Percentiles rank a stretch among this genome's conserved stretches.
Conservation (phyloP, 1,284 basidiomycete genomes). For the Salmacisia buchloeana region DNA sequence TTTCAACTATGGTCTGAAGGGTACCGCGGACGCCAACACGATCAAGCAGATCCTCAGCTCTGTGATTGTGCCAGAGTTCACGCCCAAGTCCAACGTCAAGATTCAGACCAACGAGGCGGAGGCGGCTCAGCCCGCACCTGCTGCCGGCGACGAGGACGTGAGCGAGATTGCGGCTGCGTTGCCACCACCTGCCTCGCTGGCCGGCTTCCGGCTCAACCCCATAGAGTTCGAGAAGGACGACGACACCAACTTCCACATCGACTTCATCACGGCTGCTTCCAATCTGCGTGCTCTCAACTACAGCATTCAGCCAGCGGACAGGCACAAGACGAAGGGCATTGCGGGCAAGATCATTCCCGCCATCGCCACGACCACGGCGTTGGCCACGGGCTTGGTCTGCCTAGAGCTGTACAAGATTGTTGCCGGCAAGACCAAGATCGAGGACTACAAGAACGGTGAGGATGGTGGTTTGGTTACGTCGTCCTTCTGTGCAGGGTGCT, state of each 20-base stretch:
- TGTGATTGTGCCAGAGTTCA: conserved; percentile 88
- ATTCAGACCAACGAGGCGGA: conserved; percentile 95
- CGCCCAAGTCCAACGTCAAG: conserved; percentile 84
- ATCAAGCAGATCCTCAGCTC: conserved; percentile 80
- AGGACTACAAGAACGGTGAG: conserved; percentile 88
- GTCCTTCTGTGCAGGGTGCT: conserved; percentile 1
- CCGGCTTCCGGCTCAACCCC: conserved; percentile 86
- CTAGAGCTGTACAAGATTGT: conserved; percentile 93
- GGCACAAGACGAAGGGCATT: conserved; percentile 94
- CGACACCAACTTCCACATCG: conserved; percentile 95
- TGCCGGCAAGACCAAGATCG: conserved; percentile 85
- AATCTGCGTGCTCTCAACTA: conserved; percentile 97
- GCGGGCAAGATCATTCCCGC: conserved; percentile 99
- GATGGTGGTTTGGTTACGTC: no score
- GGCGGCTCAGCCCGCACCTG: conserved; percentile 57
- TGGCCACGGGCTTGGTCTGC: conserved; percentile 91
- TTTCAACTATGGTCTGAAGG: conserved; percentile 94
- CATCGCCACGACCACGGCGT: conserved; percentile 94
- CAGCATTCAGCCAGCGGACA: conserved; percentile 78
- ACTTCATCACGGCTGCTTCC: conserved; percentile 96
- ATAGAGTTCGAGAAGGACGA: conserved; percentile 99
- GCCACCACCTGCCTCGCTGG: conserved; percentile 60
- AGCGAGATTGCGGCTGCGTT: conserved; percentile 43
- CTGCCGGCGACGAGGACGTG: conserved; percentile 53
- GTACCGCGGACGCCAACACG: conserved; percentile 70